phyloP scores from a whole-genome alignment of 2,329 filamentous ascomycete genomes.

The Aspergillus felis region DNA sequence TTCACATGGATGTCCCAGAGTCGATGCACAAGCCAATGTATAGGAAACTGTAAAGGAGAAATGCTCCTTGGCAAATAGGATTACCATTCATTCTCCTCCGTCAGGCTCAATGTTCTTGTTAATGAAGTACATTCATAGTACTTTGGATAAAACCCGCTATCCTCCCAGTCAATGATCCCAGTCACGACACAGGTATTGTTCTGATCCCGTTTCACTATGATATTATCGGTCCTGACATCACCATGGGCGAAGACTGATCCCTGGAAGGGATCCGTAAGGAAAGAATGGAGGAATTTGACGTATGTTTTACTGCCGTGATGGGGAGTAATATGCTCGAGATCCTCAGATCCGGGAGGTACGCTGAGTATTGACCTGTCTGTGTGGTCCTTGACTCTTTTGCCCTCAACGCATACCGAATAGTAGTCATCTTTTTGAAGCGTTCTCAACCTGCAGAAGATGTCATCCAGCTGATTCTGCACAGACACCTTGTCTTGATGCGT shows the following conservation, averaged over 20 bases:
- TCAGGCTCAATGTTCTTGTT: conserved; percentile 13
- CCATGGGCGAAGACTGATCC: conserved; percentile 26
- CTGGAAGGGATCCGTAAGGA: conserved; percentile 10
- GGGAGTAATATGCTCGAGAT: conserved; percentile 21
- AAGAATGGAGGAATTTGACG: conserved; percentile 19
- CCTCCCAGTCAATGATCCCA: conserved; percentile 31
- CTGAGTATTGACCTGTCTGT: conserved; percentile 16
- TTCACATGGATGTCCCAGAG: conserved; percentile 16
- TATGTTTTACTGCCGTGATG: conserved; percentile 19
- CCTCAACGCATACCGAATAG: conserved; percentile 18
- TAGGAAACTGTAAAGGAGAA: conserved; percentile 18
- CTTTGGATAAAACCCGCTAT: conserved; percentile 29
- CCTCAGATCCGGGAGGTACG: neutral
- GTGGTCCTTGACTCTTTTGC: conserved; percentile 23
- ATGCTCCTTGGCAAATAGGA: conserved; percentile 23
- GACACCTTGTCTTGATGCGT: conserved; percentile 17
- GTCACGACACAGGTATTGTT: conserved; percentile 14
- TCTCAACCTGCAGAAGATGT: conserved; percentile 15
- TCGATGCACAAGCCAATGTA: conserved; percentile 20
- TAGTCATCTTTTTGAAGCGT: conserved; percentile 14
- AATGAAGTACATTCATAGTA: conserved; percentile 25
- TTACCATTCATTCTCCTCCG: conserved; percentile 27
- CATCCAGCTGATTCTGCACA: conserved; percentile 16
- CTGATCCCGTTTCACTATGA: conserved; percentile 21
- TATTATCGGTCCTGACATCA: conserved; percentile 22